Evolutionary conservation across 2,329 filamentous ascomycete genomes (phyloP).

Genomic region (Claviceps spartinae): DNA sequence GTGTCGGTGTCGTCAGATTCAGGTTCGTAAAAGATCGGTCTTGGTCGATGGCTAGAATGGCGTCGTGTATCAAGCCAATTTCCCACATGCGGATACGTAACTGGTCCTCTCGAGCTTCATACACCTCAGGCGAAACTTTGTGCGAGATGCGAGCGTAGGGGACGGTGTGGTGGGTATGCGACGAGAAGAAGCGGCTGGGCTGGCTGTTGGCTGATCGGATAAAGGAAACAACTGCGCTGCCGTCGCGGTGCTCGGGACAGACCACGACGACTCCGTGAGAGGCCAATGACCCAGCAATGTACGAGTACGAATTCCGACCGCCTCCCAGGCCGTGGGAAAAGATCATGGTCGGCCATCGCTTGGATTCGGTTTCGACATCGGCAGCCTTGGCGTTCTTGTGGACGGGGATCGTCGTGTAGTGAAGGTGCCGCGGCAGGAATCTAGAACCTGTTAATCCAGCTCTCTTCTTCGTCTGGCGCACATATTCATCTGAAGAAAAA

Average conservation of each 20-base stretch:
- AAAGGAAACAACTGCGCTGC: conserved; percentile 61
- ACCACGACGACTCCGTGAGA: conserved; percentile 71
- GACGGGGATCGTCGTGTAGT: conserved; percentile 61
- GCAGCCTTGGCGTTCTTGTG: conserved; percentile 56
- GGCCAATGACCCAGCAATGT: conserved; percentile 63
- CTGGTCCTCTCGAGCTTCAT: conserved; percentile 55
- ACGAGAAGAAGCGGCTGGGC: conserved; percentile 13
- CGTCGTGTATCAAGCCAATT: conserved; percentile 55
- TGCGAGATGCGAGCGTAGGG: conserved; percentile 46
- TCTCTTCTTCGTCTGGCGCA: not conserved
- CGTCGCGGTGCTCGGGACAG: conserved; percentile 72
- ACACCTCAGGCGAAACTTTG: conserved; percentile 49
- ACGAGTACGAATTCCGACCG: conserved; percentile 73
- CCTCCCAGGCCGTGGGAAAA: conserved; percentile 82
- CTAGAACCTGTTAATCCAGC: conserved; percentile 21
- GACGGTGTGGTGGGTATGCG: conserved; percentile 19
- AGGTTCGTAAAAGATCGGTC: conserved; percentile 38
- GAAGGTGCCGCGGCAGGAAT: conserved; percentile 55
- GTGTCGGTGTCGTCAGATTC: conserved; percentile 33
- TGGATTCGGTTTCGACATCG: conserved; percentile 34
- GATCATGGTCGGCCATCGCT: conserved; percentile 66
- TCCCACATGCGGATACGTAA: conserved; percentile 69
- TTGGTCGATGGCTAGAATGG: conserved; percentile 50
- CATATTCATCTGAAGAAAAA: not conserved
- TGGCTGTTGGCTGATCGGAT: conserved; percentile 47